Evolutionary conservation across 176 grass and related monocot species (phyloP).

Genomic region (Bromus sterilis): DNA sequence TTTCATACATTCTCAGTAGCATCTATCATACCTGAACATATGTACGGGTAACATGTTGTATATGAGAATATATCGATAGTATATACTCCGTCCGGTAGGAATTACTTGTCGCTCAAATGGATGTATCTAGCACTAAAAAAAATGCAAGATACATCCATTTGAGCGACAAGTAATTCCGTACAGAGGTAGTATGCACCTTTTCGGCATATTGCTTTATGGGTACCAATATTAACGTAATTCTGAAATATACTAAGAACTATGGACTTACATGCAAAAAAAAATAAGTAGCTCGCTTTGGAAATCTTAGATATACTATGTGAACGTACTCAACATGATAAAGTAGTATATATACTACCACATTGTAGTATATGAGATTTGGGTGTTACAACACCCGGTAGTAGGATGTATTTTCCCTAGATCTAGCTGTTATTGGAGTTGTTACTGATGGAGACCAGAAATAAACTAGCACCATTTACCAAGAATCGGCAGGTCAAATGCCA

Average conservation of each 20-base stretch:
- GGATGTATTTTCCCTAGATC: neutral
- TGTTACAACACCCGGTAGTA: neutral
- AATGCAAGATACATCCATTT: no score
- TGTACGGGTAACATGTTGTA: neutral
- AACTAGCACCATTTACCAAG: neutral
- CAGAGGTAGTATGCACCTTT: neutral
- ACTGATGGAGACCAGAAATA: neutral
- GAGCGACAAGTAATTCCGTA: no score
- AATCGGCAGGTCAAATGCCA: neutral
- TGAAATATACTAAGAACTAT: neutral
- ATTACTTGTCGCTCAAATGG: no score
- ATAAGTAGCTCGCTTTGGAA: neutral
- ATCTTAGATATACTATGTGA: neutral
- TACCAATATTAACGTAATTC: neutral
- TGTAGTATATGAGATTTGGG: neutral
- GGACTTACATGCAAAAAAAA: neutral
- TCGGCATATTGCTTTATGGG: neutral
- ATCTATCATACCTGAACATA: neutral
- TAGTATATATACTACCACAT: neutral
- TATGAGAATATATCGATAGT: neutral
- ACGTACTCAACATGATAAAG: neutral
- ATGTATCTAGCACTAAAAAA: no score
- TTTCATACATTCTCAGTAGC: neutral
- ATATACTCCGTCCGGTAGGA: no score
- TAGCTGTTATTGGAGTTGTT: neutral